Base-by-base conservation (phyloP, 2,329 filamentous ascomycete genomes). In the Paraphoma chrysanthemicola region DNA sequence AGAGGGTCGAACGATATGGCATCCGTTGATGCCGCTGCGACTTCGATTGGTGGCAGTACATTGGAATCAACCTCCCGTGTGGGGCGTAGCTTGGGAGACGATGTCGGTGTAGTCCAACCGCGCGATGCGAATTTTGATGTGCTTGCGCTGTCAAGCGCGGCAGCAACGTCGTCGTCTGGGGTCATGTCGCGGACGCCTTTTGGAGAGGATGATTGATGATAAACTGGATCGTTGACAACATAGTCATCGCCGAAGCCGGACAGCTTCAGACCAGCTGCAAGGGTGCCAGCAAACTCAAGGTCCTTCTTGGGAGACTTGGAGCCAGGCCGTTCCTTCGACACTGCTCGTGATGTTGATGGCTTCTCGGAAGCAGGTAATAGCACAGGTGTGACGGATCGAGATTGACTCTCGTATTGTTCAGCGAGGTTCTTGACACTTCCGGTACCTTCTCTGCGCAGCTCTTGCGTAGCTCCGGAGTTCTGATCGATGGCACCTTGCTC, bases 231-330 rank as follows among this genome's bases (percentile, higher is more conserved):
- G 18, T 81, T 72, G 44, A 81, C 71, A 6, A 82, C 79, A 31
- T 80, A 68, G 46, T 78, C 70, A 4, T 79, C 74, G 60, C 82
- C 71, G 60, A 83, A 82, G 31, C 80, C 80, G 28, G 78, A 80
- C 48, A 80, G 76, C 54, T 78, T 72, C 12, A 83, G 63, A 30
- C 79, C 80, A 48, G 79, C 80, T 18, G 80, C 79, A 7, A 83
- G 66, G 4, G 80, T 79, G 4, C 79, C 80, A 23, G 81, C 78
- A 51, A 83, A 82, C 57, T 82, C 80, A 36, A 80, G 75, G 46
- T 81, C 78, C 48, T 68, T 66, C 18, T 69, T 59, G 16, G 74
- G 73, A 7, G 69, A 64, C 36, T 65, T 63, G 5, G 61, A 59
- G 18, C 56, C 57, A 14, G 60, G 36, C 31, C 56, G 62, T 31